Conservation (phyloP, 78 protist species). For the Dictyostelium citrinum region DNA sequence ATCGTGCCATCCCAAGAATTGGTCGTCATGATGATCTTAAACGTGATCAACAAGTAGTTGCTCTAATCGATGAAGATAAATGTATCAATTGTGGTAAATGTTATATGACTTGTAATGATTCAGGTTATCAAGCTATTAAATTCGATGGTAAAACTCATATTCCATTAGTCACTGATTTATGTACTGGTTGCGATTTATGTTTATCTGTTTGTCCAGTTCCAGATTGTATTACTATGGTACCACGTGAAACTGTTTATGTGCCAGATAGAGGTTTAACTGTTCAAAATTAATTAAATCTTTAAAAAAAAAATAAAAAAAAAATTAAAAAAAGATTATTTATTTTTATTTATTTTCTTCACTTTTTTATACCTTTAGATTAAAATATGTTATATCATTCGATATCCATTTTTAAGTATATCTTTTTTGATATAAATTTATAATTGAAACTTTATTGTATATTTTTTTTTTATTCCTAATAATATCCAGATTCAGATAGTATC, state of each 20-base stretch:
- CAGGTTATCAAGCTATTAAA: conserved; percentile 87
- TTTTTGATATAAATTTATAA: too few species aligned
- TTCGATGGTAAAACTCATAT: conserved; percentile 93
- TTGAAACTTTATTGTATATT: too few species aligned
- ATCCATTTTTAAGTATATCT: too few species aligned
- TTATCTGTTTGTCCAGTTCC: conserved; percentile 89
- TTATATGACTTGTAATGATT: conserved; percentile 95
- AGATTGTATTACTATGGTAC: conserved; percentile 96
- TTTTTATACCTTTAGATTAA: too few species aligned
- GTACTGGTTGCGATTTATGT: conserved; percentile 96
- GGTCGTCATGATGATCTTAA: conserved; percentile 83
- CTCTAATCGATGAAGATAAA: conserved; percentile 92
- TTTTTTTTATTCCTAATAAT: too few species aligned
- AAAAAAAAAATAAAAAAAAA: not conserved
- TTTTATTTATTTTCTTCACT: too few species aligned
- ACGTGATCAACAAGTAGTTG: conserved; percentile 93
- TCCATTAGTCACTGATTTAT: conserved; percentile 89
- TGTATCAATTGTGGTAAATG: conserved; percentile 98
- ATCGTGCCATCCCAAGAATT: conserved; percentile 84
- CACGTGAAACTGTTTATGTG: conserved; percentile 33
- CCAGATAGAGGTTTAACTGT: conserved; percentile 73
- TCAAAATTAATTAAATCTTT: not conserved
- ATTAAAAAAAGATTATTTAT: too few species aligned
- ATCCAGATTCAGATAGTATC: too few species aligned
- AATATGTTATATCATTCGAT: too few species aligned